Percentiles rank a stretch among this genome's conserved stretches.
Evolutionary conservation across 495 filamentous ascomycete species (phyloP).

Genomic region (Evansstolkia leycettana): DNA sequence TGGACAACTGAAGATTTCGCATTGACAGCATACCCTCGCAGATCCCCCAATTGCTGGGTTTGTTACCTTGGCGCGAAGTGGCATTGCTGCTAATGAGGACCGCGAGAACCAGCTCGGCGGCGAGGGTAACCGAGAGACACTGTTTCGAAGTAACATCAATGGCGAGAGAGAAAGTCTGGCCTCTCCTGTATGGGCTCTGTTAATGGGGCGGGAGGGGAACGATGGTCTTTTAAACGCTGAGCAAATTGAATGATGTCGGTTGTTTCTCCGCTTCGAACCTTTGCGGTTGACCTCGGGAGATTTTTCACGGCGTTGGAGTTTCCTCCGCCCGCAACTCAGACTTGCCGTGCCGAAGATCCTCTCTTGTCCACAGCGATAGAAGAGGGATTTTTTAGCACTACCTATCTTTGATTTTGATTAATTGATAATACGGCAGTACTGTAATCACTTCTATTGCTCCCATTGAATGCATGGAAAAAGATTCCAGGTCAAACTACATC

Average conservation of each 20-base stretch:
- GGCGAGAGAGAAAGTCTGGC: constrained; percentile 5
- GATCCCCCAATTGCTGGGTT: constrained; percentile 44
- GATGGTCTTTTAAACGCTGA: constrained; percentile 3
- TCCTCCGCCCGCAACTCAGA: constrained; percentile 5
- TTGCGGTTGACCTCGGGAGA: constrained; percentile 11
- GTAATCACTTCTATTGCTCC: no score
- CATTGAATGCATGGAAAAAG: no score
- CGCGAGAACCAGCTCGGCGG: constrained; percentile 45
- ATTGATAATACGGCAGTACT: no score
- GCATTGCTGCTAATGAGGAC: constrained; percentile 50
- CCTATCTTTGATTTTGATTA: no score
- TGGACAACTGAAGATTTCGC: not conserved
- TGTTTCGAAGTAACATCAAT: constrained; percentile 43
- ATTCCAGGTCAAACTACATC: no score
- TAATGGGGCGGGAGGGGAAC: constrained; percentile 5
- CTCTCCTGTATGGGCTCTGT: not conserved
- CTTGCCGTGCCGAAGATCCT: not conserved
- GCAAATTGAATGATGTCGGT: not conserved
- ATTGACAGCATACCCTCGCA: constrained; percentile 22
- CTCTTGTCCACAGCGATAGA: not conserved
- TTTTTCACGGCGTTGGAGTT: constrained; percentile 10
- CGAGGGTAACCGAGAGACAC: constrained; percentile 28
- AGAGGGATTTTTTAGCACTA: no score
- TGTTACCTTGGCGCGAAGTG: constrained; percentile 72
- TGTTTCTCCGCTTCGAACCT: constrained; percentile 5